Base-by-base conservation (phyloP, 2,329 filamentous ascomycete species). In the Diaporthe sp. region DNA sequence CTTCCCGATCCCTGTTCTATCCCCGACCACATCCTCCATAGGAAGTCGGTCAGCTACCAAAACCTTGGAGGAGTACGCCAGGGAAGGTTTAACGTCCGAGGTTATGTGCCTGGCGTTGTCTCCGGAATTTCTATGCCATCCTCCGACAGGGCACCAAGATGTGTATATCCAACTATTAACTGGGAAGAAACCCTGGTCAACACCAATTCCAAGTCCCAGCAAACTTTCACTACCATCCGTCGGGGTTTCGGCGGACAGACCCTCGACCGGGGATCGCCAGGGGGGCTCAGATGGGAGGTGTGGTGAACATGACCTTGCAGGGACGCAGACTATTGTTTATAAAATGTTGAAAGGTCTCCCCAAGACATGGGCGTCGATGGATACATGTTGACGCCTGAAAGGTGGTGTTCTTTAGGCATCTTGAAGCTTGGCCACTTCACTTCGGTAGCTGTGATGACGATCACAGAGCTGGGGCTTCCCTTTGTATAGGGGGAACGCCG, bases 91-190 rank as follows among this genome's bases (percentile, higher is more conserved):
- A 32, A 63, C 13, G 25, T 53, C 32, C 22, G 42, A 53, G 35
- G 53, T 50, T 30, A 27, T 51, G 30, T 71, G n/a, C 63, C 63
- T 51, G 63, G 44, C 32, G 15, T 37, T 32, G 61, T 51, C 63
- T 51, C 30, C 32, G 27, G n/a, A 17, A n/a, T 35, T 30, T 35
- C 53, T 22, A 37, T 58, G 12, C 59, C 17, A 25, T 63, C 25
- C 13, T 19, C 58, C 37, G 25, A 37, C 44, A 66, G 32, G 44
- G 44, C 37, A 51, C 30, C 12, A 50, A 66, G 22, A 27, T 51
- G 25, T 51, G n/a, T 37, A n/a, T 51, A 32, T 66, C 61, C 63
- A 66, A 51, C 63, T n/a, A 66, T 51, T 66, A 66, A 66, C 44
- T 66, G 63, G 63, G 63, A 66, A 37, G 22, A 51, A 25, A 35